Percentiles rank a stretch among this genome's conserved stretches.
Conservation (phyloP, 164 flowering plant genomes). For the Vitis labrusca region DNA sequence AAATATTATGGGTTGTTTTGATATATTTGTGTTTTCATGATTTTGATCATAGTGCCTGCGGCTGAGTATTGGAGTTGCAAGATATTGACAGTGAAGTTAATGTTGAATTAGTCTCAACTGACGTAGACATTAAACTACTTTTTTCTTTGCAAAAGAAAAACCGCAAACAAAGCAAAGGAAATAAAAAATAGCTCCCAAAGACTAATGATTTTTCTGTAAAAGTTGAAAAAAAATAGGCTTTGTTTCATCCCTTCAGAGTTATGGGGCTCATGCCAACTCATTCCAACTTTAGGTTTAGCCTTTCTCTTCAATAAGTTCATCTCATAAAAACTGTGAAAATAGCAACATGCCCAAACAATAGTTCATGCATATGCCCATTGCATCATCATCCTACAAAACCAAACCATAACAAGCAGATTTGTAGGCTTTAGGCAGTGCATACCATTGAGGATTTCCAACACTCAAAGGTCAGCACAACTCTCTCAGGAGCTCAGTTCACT, state of each 20-base stretch:
- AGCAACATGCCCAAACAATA: neutral
- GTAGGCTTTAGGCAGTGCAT: neutral
- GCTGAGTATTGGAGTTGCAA: too few relatives aligned
- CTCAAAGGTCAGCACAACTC: neutral
- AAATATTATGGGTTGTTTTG: too few relatives aligned
- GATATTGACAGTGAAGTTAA: too few relatives aligned
- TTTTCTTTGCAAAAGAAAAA: too few relatives aligned
- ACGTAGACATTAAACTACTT: too few relatives aligned
- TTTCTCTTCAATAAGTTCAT: neutral
- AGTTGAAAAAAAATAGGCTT: neutral
- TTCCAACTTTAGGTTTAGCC: neutral
- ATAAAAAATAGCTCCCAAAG: too few relatives aligned
- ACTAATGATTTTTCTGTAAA: too few relatives aligned
- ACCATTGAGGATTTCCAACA: neutral
- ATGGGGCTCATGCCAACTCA: neutral
- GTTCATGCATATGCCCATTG: neutral
- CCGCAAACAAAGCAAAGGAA: too few relatives aligned
- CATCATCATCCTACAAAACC: neutral
- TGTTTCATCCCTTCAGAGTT: neutral
- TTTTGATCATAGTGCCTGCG: too few relatives aligned
- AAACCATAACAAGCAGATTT: neutral
- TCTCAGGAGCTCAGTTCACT: neutral
- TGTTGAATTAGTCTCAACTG: too few relatives aligned
- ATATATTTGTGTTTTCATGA: too few relatives aligned
- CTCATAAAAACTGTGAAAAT: neutral